Evolutionary conservation across 768 basidiomycete genomes (phyloP), one percentile per base, ranked within the genome.

Genomic region (Strobilomyces confusus): DNA sequence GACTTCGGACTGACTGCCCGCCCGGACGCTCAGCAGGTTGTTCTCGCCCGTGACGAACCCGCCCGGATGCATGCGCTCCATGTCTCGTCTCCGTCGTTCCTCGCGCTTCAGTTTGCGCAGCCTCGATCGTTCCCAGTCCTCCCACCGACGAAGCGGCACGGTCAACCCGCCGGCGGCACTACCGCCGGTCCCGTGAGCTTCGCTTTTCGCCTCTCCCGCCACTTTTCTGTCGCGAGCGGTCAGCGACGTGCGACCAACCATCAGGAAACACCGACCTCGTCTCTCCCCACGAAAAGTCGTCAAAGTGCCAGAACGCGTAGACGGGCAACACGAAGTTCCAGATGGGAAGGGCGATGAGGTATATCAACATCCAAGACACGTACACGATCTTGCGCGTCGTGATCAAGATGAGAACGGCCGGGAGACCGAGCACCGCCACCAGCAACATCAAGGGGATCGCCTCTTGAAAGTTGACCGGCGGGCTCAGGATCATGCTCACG

Each of bases 241-340:
- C 46, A 68, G 57, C 25, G 38, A 17, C 30, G 29, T 14, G 29
- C 25, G n/a, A 29, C 41, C 25, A 19, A 43, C 15, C 54, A 41
- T 20, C 22, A 8, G 54, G 41, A 44, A 40, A 6, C 33, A 72
- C 84, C 50, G 63, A 92, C 92, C 95, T 85, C 19, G 97, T 99
- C 73, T 98, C 93, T 63, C 97, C 97, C 97, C 97, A 99, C 26
- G 92, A 94, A 73, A 99, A 98, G 72, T 99, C 97, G 59, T 98
- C 95, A 69, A 99, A 98, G 72, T 98, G 95, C 93, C 94, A 97
- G 70, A 98, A 98, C 14, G 95, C 89, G 72, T 99, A 99, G 9
- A 97, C 75, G 12, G 95, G 95, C 4, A 98, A 77, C 41, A 95
- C 74, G 58, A 95, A 89, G 69, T 98, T 98, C 97, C 97, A 99